These are phyloP conservation scores for Dendrothele bispora DNA, from an alignment of 768 basidiomycete species.

Conservation along the genomic window DNA sequence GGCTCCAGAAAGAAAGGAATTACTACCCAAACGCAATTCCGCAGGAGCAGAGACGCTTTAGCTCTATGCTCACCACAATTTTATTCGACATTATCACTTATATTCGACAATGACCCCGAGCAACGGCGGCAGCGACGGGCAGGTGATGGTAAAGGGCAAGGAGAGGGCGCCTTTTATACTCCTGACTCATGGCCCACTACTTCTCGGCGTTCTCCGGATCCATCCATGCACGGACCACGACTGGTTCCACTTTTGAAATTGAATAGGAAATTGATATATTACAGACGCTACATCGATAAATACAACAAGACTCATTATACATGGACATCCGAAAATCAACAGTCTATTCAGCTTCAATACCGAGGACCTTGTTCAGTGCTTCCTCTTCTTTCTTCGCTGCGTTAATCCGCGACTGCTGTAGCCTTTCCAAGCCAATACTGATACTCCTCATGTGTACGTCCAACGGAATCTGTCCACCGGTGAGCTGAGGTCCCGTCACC, in stretches of 20 bases:
- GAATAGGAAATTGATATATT: background rate
- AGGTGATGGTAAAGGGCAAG: constrained; percentile 14
- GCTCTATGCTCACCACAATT: constrained; percentile 98
- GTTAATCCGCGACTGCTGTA: constrained; percentile 57
- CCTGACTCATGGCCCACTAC: too few relatives aligned
- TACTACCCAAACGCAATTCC: too few relatives aligned
- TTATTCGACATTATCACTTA: constrained; percentile 82
- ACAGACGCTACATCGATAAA: background rate
- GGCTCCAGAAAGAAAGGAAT: constrained; percentile 74
- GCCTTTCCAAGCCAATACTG: constrained; percentile 55
- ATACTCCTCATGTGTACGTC: constrained; percentile 81
- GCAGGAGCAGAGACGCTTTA: too few relatives aligned
- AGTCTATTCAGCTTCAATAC: constrained; percentile 3
- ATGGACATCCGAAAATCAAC: background rate
- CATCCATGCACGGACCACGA: background rate
- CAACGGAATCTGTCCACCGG: constrained; percentile 59
- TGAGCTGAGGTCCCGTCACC: constrained; percentile 65
- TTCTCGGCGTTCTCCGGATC: too few relatives aligned
- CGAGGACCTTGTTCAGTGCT: constrained; percentile 20
- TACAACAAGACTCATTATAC: background rate
- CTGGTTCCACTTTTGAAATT: too few relatives aligned
- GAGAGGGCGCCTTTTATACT: constrained; percentile 12
- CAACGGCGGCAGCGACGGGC: constrained; percentile 11
- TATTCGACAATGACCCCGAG: constrained; percentile 4
- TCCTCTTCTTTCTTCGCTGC: constrained; percentile 48